Percentiles rank a stretch among this genome's conserved stretches.
phyloP scores from a whole-genome alignment of 805 yeast species.

The Starmerella floris region DNA sequence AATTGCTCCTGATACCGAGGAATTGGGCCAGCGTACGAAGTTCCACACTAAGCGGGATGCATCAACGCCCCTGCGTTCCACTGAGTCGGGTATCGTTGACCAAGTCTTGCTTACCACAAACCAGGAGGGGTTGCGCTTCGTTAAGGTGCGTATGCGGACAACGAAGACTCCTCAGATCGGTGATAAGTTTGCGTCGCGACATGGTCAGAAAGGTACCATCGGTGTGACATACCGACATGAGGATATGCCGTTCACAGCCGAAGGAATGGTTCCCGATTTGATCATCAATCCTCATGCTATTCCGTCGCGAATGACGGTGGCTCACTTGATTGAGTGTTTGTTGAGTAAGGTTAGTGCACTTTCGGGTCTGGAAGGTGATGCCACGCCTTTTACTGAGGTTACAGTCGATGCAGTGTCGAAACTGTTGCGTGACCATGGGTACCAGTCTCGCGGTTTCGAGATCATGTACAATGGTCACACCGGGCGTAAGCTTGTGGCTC shows the following conservation, averaged over 20 bases:
- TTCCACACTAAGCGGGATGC: conserved; percentile 98
- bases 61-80: conserved; percentile 88
- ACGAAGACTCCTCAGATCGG: conserved; percentile 98
- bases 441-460: conserved; percentile 96
- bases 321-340: conserved; percentile 96
- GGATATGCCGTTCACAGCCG: conserved; percentile 94
- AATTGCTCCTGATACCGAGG: conserved; percentile 97
- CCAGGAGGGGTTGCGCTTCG: conserved; percentile 95
- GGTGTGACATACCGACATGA: conserved; percentile 98
- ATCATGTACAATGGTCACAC: conserved; percentile 98
- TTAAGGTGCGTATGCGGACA: conserved; percentile 97
- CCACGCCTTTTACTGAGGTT: conserved; percentile 96
- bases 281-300: conserved; percentile 98
- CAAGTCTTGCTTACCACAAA: conserved; percentile 93
- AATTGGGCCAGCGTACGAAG: conserved; percentile 95
- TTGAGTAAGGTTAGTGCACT: conserved; percentile 87
- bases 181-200: conserved; percentile 98
- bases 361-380: conserved; percentile 97
- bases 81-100: conserved; percentile 97
- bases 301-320: conserved; percentile 99
- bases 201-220: conserved; percentile 99
- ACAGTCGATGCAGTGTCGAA: conserved; percentile 95
- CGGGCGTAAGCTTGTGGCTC: conserved; percentile 95
- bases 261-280: conserved; percentile 94
- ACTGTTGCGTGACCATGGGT: conserved; percentile 86